Evolutionary conservation across 192 early-diverging fungal species (phyloP).

Genomic region (Gryganskiella cystojenkinii): DNA sequence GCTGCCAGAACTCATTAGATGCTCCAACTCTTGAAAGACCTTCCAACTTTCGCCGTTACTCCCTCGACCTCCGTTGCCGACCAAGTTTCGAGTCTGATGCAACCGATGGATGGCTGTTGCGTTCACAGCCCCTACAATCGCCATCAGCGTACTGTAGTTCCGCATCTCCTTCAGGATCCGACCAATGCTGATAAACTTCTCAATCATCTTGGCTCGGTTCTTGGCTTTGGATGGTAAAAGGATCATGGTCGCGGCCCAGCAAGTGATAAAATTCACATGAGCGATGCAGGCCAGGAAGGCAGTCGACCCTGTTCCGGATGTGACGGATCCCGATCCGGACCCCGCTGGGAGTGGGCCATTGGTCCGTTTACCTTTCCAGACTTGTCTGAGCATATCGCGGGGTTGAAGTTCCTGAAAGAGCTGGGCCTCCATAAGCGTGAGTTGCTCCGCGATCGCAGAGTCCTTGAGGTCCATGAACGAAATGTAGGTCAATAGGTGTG

Average conservation of each 20-base stretch:
- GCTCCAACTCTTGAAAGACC: conserved; percentile 69
- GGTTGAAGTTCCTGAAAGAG: conserved; percentile 73
- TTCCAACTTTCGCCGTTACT: conserved; percentile 55
- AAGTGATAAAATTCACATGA: conserved; percentile 79
- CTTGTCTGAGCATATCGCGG: conserved; percentile 68
- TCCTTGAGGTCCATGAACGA: conserved; percentile 68
- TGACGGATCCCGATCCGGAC: too few relatives aligned
- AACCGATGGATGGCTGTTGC: conserved; percentile 70
- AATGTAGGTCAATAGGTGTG: conserved; percentile 26
- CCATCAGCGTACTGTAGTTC: conserved; percentile 85
- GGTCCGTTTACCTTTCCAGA: conserved; percentile 66
- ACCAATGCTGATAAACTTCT: conserved; percentile 77
- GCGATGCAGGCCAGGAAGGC: conserved; percentile 68
- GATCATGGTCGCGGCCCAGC: conserved; percentile 78
- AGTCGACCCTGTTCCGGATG: conserved; percentile 17
- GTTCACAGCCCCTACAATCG: conserved; percentile 77
- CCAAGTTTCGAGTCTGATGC: conserved; percentile 65
- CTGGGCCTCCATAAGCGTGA: conserved; percentile 71
- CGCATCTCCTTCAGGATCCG: conserved; percentile 71
- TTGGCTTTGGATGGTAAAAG: conserved; percentile 70
- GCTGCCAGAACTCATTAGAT: conserved; percentile 70
- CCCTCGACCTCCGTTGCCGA: conserved; percentile 9
- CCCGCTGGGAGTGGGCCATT: neutral
- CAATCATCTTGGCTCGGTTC: conserved; percentile 69
- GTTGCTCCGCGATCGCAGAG: conserved; percentile 68